These are phyloP conservation scores for Plasmodium coatneyi DNA, from an alignment of 169 alveolate genomes.

Conservation along the genomic window DNA sequence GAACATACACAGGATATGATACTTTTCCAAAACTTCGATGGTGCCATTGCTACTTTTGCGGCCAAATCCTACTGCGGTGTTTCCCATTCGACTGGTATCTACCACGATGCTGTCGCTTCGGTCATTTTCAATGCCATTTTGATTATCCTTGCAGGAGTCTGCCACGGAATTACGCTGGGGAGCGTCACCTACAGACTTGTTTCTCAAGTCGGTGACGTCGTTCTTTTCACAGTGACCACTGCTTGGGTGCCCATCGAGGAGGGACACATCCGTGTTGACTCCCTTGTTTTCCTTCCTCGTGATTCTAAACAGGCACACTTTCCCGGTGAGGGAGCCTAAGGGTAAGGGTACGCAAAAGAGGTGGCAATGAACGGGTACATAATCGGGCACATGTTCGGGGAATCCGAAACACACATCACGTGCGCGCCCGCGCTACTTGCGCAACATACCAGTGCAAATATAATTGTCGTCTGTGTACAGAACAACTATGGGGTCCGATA, in stretches of 20 bases:
- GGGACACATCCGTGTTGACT: conserved; percentile 26
- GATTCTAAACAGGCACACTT: conserved; percentile 54
- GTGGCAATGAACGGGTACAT: not conserved
- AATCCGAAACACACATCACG: not conserved
- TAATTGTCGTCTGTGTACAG: conserved; percentile 68
- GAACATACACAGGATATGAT: conserved; percentile 68
- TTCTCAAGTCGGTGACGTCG: not conserved
- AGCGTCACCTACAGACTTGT: not conserved
- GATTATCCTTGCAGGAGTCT: not conserved
- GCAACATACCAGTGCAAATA: conserved; percentile 63
- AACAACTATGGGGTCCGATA: conserved; percentile 75
- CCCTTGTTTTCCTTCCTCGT: conserved; percentile 35
- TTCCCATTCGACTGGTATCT: not conserved
- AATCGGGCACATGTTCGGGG: too few species aligned
- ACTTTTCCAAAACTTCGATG: conserved; percentile 37
- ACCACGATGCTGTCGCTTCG: not conserved
- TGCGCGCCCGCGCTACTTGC: not conserved
- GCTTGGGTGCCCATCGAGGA: not conserved
- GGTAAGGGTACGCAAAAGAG: not conserved
- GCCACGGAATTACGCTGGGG: not conserved
- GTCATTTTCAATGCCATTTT: not conserved
- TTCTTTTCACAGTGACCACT: not conserved
- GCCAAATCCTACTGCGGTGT: not conserved
- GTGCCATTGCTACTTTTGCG: not conserved
- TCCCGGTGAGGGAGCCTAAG: conserved; percentile 67